Percentiles rank a stretch among this genome's conserved stretches.
Conservation (phyloP, 768 basidiomycete genomes). For the Leccinum uliginosum region DNA sequence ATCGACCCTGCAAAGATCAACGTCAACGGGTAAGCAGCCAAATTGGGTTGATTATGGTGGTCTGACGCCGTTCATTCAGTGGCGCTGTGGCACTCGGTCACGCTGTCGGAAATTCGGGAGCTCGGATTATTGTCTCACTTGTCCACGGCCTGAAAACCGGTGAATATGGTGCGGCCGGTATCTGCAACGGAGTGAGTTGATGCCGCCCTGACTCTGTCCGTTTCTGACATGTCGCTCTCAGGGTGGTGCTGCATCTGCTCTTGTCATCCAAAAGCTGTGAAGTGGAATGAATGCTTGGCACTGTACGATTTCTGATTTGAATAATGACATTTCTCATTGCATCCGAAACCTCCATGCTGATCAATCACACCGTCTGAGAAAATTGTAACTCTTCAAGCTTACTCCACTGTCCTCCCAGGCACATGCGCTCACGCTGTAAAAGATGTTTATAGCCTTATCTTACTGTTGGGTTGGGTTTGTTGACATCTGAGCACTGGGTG, state of each 20-base stretch:
- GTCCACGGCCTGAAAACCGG: slow-evolving; percentile 88
- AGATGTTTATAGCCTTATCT: slow-evolving; percentile 19
- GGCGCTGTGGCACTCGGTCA: slow-evolving; percentile 96
- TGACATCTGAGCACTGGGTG: background rate
- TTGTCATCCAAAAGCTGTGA: slow-evolving; percentile 85
- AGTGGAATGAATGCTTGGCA: slow-evolving; percentile 13
- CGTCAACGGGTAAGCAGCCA: slow-evolving; percentile 64
- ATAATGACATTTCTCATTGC: slow-evolving; percentile 15
- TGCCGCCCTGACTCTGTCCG: background rate
- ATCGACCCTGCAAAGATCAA: slow-evolving; percentile 90
- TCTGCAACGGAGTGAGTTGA: slow-evolving; percentile 89
- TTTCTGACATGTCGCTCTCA: slow-evolving; percentile 31
- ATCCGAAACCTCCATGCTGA: background rate
- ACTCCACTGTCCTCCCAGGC: background rate
- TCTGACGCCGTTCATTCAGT: slow-evolving; percentile 39
- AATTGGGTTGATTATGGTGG: background rate
- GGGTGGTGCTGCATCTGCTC: slow-evolving; percentile 91
- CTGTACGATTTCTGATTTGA: slow-evolving; percentile 15
- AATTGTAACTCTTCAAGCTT: background rate
- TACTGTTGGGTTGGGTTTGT: background rate
- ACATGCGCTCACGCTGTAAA: slow-evolving; percentile 7
- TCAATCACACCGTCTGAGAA: slow-evolving; percentile 8
- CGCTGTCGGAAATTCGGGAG: slow-evolving; percentile 94
- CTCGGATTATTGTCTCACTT: slow-evolving; percentile 90
- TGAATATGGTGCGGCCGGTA: slow-evolving; percentile 91